Evolutionary conservation across 345 rosid species (phyloP).

Genomic region (Noccaea bulbosa): DNA sequence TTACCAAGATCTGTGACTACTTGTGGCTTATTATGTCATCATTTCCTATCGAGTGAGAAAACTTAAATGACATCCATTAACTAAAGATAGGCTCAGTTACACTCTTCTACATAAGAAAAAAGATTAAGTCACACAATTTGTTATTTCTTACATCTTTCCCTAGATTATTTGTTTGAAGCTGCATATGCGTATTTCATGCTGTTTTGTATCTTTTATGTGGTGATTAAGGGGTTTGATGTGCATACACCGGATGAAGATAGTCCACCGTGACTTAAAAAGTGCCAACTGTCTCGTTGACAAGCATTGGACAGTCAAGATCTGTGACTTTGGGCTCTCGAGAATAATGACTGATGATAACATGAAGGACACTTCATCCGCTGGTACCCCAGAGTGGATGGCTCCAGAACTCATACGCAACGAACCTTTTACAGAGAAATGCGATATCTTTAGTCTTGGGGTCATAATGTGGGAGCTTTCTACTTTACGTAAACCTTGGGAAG

Average conservation of each 20-base stretch:
- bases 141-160: conserved; percentile 4
- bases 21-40: conserved; percentile 11
- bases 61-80: conserved; percentile 3
- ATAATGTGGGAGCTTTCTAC: conserved; percentile 99
- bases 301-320: conserved; percentile 92
- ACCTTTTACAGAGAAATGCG: conserved; percentile 93
- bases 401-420: conserved; percentile 94
- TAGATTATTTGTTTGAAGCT: conserved; percentile 14
- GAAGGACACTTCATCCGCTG: conserved; percentile 89
- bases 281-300: conserved; percentile 96
- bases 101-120: conserved; percentile 18
- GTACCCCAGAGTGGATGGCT: conserved; percentile 99
- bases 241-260: conserved; percentile 95
- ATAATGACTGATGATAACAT: conserved; percentile 70
- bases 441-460: conserved; percentile 98
- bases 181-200: conserved; percentile 13
- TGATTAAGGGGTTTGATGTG: conserved; percentile 93
- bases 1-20: not conserved
- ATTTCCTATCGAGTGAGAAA: conserved; percentile 6
- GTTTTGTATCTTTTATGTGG: conserved; percentile 17
- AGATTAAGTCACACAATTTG: conserved; percentile 7
- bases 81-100: not conserved
- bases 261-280: conserved; percentile 84
- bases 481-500: conserved; percentile 95
- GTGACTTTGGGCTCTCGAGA: conserved; percentile 98